phyloP scores from a whole-genome alignment of 805 yeast species.

The Candida corydali region DNA sequence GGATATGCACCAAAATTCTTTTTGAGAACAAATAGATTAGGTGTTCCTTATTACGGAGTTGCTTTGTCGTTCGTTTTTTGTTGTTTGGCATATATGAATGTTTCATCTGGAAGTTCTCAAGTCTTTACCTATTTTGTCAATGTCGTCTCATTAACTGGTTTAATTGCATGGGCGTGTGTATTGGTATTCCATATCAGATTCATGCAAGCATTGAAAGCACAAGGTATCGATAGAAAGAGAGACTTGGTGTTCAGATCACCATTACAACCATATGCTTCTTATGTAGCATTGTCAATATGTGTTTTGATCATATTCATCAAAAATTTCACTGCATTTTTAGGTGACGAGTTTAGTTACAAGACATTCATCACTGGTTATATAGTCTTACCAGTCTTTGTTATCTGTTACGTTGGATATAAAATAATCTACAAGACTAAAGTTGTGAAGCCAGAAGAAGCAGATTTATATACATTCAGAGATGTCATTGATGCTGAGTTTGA shows the following conservation, averaged over 20 bases:
- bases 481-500: constrained; percentile 52
- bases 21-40: constrained; percentile 59
- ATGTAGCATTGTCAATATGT: constrained; percentile 52
- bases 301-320: constrained; percentile 56
- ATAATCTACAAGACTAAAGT: constrained; percentile 46
- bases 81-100: constrained; percentile 67
- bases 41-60: constrained; percentile 67
- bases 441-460: constrained; percentile 54
- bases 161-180: constrained; percentile 72
- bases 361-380: constrained; percentile 75
- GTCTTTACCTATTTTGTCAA: constrained; percentile 70
- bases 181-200: constrained; percentile 64
- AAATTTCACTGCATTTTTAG: constrained; percentile 69
- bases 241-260: constrained; percentile 62
- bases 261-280: constrained; percentile 65
- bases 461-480: constrained; percentile 53
- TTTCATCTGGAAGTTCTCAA: constrained; percentile 49
- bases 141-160: constrained; percentile 71
- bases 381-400: constrained; percentile 62
- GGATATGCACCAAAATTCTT: constrained; percentile 72
- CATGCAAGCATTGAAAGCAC: constrained; percentile 60
- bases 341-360: constrained; percentile 52
- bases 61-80: constrained; percentile 50
- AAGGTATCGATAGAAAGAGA: constrained; percentile 52
- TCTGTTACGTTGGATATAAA: constrained; percentile 58